Evolutionary conservation across 1,284 basidiomycete species (phyloP), one percentile per base, ranked within the genome.

Genomic region (Termitomyces sp.): DNA sequence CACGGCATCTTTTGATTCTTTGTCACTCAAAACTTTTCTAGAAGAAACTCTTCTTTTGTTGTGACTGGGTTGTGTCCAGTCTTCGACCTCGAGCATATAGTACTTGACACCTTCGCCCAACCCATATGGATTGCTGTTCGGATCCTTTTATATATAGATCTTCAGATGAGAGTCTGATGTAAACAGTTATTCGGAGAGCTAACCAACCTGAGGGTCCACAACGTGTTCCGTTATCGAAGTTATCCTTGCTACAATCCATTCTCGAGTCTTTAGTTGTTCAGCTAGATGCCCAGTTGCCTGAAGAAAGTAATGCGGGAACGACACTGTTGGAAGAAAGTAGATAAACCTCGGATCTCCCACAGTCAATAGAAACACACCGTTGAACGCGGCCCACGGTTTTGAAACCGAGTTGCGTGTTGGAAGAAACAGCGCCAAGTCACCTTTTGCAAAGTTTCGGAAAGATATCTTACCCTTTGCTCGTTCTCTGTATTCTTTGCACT

Each of bases 351-450:
- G 74, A 68, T 57, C 61, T 66, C 9, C 51, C 52, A 45, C 9
- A 46, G 49, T 56, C 19, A 30, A 57, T 51, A 10, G 17, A 51
- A 57, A 65, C 36, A 65, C 65, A 89, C 89, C 89, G 70, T 97
- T 97, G 73, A 97, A 97, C 15, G 94, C 94, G n/a, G 94, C 94
- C 94, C 94, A 98, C 0, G 92, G 90, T 67, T 93, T 93, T 39
- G 89, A 87, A 1, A 92, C 82, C 17, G 93, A 92, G 69, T 97
- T 97, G 48, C 95, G 79, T 0, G 97, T 98, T 0, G 96, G 96
- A 30, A 99, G 75, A 72, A 99, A 99, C 36, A 99, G 77, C 0
- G 94, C 94, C 50, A 99, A 76, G 73, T 98, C 95, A 12, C 94
- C 93, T 67, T 92, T 92, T 3, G 87, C 79, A 64, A 98, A 98